Percentiles rank a stretch among this genome's conserved stretches.
These are phyloP conservation scores for Metschnikowia cerradonensis DNA, from an alignment of 805 yeast species.

Conservation along the genomic window DNA sequence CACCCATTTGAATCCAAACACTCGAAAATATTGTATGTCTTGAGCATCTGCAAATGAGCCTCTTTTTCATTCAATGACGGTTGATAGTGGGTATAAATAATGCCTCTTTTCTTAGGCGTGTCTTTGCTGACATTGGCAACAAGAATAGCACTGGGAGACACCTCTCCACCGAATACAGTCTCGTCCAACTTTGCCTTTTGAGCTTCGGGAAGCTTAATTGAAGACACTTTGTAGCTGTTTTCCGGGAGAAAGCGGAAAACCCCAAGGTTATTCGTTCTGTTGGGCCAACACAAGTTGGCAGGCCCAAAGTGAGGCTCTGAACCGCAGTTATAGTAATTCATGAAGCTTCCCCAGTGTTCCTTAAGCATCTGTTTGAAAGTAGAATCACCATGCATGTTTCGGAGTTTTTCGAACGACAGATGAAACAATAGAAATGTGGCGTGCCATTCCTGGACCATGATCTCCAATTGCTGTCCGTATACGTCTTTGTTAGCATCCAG, in stretches of 20 bases:
- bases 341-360: constrained; percentile 30
- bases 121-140: constrained; percentile 25
- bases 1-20: constrained; percentile 25
- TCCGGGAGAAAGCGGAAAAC: constrained; percentile 29
- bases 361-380: constrained; percentile 17
- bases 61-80: background rate
- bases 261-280: constrained; percentile 32
- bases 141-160: constrained; percentile 24
- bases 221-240: constrained; percentile 27
- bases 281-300: constrained; percentile 31
- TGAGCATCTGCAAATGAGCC: constrained; percentile 10
- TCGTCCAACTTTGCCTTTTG: constrained; percentile 20
- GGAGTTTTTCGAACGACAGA: constrained; percentile 20
- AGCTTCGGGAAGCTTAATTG: constrained; percentile 18
- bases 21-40: constrained; percentile 32
- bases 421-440: constrained; percentile 26
- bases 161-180: constrained; percentile 6
- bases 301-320: constrained; percentile 18
- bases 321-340: constrained; percentile 23
- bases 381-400: constrained; percentile 15
- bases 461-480: constrained; percentile 25
- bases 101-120: constrained; percentile 31
- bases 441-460: constrained; percentile 21
- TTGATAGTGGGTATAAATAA: constrained; percentile 19
- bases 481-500: constrained; percentile 16